These are phyloP conservation scores for Yamadazyma sp. DNA, from an alignment of 1,139 yeast genomes.

Conservation along the genomic window DNA sequence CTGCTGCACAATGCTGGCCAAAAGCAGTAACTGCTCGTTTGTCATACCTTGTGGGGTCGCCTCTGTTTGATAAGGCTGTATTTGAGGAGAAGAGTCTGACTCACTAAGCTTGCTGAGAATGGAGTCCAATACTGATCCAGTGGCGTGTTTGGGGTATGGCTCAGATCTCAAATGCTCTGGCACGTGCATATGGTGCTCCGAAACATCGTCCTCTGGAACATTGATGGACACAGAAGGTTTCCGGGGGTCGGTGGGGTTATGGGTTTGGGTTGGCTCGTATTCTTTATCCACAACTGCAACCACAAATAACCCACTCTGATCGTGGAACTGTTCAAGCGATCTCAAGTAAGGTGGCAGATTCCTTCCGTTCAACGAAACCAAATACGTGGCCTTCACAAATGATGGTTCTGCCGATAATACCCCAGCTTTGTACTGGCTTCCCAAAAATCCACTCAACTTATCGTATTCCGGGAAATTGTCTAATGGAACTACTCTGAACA, in stretches of 20 bases:
- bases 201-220: slow-evolving; percentile 2
- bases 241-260: neutral
- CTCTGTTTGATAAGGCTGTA: neutral
- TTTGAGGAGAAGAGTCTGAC: neutral
- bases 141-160: slow-evolving; percentile 5
- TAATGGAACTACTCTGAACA: slow-evolving; percentile 40
- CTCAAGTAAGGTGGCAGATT: slow-evolving; percentile 26
- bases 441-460: slow-evolving; percentile 55
- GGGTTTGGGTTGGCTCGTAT: slow-evolving; percentile 21
- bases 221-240: slow-evolving; percentile 3
- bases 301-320: slow-evolving; percentile 35
- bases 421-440: slow-evolving; percentile 53
- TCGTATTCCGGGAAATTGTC: slow-evolving; percentile 33
- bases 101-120: slow-evolving; percentile 24
- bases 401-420: slow-evolving; percentile 53
- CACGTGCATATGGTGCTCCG: neutral
- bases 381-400: slow-evolving; percentile 65
- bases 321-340: slow-evolving; percentile 10
- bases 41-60: slow-evolving; percentile 5
- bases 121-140: slow-evolving; percentile 17
- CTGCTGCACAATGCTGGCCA: slow-evolving; percentile 19
- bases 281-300: slow-evolving; percentile 50
- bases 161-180: slow-evolving; percentile 4
- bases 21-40: slow-evolving; percentile 6
- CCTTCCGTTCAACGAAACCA: slow-evolving; percentile 44